phyloP scores from a whole-genome alignment of 1,284 basidiomycete species.

The Rhizopogon parksii region DNA sequence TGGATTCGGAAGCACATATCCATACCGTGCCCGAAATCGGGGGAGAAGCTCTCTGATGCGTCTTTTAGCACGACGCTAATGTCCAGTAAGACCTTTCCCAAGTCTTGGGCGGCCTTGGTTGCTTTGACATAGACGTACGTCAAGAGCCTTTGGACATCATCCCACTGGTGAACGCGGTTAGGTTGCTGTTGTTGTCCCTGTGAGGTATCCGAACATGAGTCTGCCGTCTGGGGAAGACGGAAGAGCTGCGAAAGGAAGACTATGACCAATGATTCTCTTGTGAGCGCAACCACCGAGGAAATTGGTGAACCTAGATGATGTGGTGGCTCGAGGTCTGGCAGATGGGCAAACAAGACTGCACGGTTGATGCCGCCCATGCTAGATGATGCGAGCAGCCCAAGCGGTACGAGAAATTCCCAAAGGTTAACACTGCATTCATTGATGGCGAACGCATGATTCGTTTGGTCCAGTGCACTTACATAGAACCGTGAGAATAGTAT shows the following conservation, averaged over 20 bases:
- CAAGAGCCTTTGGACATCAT: conserved; percentile 57
- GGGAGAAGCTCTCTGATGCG: conserved; percentile 34
- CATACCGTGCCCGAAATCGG: conserved; percentile 31
- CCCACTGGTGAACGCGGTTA: conserved; percentile 47
- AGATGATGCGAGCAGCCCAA: neutral
- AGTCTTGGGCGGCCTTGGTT: conserved; percentile 58
- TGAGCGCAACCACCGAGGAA: conserved; percentile 38
- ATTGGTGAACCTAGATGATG: conserved; percentile 50
- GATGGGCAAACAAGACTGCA: neutral
- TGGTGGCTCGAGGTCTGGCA: conserved; percentile 35
- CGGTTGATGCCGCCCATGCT: conserved; percentile 2
- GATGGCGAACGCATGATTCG: neutral
- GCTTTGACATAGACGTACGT: conserved; percentile 73
- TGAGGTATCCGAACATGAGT: conserved; percentile 9
- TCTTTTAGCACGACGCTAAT: conserved; percentile 61
- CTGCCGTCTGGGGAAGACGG: conserved; percentile 21
- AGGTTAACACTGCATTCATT: neutral
- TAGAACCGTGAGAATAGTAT: conserved; percentile 14
- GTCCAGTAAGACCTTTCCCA: conserved; percentile 60
- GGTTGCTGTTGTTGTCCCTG: conserved; percentile 9
- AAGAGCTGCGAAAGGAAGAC: conserved; percentile 58
- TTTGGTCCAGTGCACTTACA: neutral
- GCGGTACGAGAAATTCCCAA: too few relatives aligned
- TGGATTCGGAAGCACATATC: conserved; percentile 45
- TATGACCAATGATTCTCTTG: conserved; percentile 48